phyloP scores from a whole-genome alignment of 352 stramenopile genomes.

The Peronospora farinosa region DNA sequence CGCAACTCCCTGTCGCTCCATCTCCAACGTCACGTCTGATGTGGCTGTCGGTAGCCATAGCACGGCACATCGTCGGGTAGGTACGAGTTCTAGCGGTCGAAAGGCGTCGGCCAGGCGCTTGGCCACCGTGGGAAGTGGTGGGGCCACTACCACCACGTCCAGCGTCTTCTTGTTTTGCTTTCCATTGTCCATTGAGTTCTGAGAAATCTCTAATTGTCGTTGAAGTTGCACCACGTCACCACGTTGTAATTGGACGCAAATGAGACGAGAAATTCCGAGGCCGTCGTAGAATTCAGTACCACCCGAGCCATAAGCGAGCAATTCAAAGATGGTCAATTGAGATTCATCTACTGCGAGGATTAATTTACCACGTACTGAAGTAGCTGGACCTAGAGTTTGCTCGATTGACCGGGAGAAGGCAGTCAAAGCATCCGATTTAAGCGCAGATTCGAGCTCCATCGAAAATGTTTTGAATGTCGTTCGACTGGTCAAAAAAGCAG shows the following conservation, averaged over 20 bases:
- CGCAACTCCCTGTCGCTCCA: slow-evolving; percentile 64
- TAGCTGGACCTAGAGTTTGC: slow-evolving; percentile 4
- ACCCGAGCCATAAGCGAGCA: slow-evolving; percentile 59
- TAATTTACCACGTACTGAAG: slow-evolving; percentile 11
- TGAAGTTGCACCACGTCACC: slow-evolving; percentile 31
- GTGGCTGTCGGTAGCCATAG: slow-evolving; percentile 59
- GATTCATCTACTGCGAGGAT: slow-evolving; percentile 50
- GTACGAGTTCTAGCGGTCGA: slow-evolving; percentile 25
- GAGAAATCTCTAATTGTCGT: slow-evolving; percentile 30
- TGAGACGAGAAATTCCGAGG: slow-evolving; percentile 41
- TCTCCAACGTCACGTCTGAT: slow-evolving; percentile 55
- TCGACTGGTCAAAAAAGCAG: too few relatives aligned
- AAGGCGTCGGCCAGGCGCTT: slow-evolving; percentile 47
- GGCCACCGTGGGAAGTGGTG: slow-evolving; percentile 39
- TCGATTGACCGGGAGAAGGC: slow-evolving; percentile 38
- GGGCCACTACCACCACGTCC: slow-evolving; percentile 49
- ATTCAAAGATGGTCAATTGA: slow-evolving; percentile 54
- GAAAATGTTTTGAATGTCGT: too few relatives aligned
- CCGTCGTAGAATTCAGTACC: slow-evolving; percentile 59
- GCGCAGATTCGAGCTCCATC: slow-evolving; percentile 37
- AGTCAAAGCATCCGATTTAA: slow-evolving; percentile 47
- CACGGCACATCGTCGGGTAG: slow-evolving; percentile 31
- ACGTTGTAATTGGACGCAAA: slow-evolving; percentile 34
- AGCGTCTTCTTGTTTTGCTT: slow-evolving; percentile 13
- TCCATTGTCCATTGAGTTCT: slow-evolving; percentile 11